These are phyloP conservation scores for Leccinum uliginosum DNA, from an alignment of 768 basidiomycete species.

Conservation along the genomic window DNA sequence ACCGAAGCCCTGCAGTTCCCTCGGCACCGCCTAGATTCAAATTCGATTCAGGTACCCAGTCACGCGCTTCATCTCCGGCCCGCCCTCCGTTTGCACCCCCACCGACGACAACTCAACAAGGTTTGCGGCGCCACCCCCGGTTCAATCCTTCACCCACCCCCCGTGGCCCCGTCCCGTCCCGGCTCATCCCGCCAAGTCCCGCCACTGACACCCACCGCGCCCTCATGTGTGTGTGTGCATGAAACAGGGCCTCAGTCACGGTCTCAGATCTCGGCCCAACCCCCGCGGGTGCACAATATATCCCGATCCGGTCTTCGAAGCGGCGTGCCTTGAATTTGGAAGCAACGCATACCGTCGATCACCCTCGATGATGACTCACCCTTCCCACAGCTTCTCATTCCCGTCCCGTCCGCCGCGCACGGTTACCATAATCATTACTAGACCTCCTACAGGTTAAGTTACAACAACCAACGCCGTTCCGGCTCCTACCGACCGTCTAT, in stretches of 20 bases:
- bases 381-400: slow-evolving; percentile 4
- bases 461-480: slow-evolving; percentile 2
- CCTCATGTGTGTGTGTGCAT: not conserved
- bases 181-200: slow-evolving; percentile 8
- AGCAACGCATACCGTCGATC: slow-evolving; percentile 26
- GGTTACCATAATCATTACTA: slow-evolving; percentile 10
- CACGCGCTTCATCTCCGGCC: slow-evolving; percentile 11
- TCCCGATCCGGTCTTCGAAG: slow-evolving; percentile 14
- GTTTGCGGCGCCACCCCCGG: slow-evolving; percentile 17
- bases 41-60: slow-evolving; percentile 31
- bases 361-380: slow-evolving; percentile 24
- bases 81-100: slow-evolving; percentile 17
- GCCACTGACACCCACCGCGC: not conserved
- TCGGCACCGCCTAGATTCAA: slow-evolving; percentile 45
- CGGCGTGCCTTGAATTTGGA: slow-evolving; percentile 26
- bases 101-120: slow-evolving; percentile 14
- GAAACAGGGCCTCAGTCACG: slow-evolving; percentile 12
- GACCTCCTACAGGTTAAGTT: slow-evolving; percentile 3
- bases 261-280: slow-evolving; percentile 1
- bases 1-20: slow-evolving; percentile 29
- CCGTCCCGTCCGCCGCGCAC: slow-evolving; percentile 16
- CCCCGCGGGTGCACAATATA: slow-evolving; percentile 13
- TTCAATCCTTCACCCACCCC: slow-evolving; percentile 8
- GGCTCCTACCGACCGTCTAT: not conserved
- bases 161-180: slow-evolving; percentile 2